Base-by-base conservation (phyloP, 2,329 filamentous ascomycete species). In the Lachnellula hyalina region DNA sequence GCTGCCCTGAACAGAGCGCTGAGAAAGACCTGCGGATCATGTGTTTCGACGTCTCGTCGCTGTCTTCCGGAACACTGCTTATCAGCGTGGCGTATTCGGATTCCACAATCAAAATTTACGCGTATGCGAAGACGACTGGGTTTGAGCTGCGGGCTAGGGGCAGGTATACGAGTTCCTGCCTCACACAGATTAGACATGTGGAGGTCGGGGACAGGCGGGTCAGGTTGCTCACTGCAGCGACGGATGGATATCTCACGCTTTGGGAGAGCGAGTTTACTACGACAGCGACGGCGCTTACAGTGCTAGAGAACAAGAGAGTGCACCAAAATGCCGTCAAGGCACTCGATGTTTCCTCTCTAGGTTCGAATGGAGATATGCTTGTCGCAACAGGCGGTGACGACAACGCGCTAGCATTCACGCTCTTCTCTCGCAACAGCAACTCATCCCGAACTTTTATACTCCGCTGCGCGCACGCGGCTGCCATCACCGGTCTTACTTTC, bases 371-470 rank as follows among this genome's bases (percentile, higher is more conserved):
- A n/a, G 55, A 69, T 1, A 46, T 64, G 28, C 58, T 88, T 0
- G 67, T 96, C 17, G 70, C 89, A 4, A 91, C 90, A 0, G 90
- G 89, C 25, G 91, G 94, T 21, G 94, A 99, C 64, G 94, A 97
- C 70, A 94, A 94, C 58, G 86, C 87, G 3, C 70, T 97, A 0
- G 85, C 81, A 0, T 65, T 89, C 11, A 80, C 79, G 0, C 67
- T 78, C 34, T 62, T 78, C 28, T 62, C 38, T 9, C 41, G 44
- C 4, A 1, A 21, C 8, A 42, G 32, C 7, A 5, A 23, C 3
- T n/a, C 14, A 28, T 47, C 51, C 48, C n/a, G 41, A 19, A 47
- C 38, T 38, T 51, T 57, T 25, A 58, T 79, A 11, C 70, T 87
- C 2, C 74, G 74, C 23, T 76, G 77, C 2, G 86, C 87, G 0